Percentiles rank a stretch among this genome's conserved stretches.
These are phyloP conservation scores for Colletotrichum sp. DNA, from an alignment of 2,329 filamentous ascomycete species.

Conservation along the genomic window DNA sequence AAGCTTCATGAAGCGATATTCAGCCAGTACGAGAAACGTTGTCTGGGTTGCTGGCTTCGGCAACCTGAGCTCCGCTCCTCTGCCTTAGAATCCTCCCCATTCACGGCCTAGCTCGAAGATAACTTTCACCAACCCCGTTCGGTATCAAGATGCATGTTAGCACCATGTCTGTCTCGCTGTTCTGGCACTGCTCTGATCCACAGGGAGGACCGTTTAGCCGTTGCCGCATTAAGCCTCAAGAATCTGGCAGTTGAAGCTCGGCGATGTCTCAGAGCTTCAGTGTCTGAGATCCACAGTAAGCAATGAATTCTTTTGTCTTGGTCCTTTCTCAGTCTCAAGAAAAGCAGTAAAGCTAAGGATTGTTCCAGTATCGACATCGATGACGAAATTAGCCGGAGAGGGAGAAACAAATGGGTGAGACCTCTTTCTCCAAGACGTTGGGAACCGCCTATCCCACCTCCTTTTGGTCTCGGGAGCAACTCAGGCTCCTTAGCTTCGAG, in stretches of 20 bases:
- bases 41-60: background rate
- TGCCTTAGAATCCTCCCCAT: background rate
- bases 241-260: background rate
- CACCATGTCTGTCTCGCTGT: background rate
- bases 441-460: too few species aligned
- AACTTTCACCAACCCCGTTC: background rate
- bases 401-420: background rate
- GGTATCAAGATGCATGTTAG: background rate
- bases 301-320: too few species aligned
- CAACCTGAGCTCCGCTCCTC: background rate
- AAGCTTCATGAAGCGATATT: background rate
- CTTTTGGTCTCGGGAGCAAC: too few species aligned
- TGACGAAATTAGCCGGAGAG: fast-evolving
- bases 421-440: too few species aligned
- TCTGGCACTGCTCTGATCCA: background rate
- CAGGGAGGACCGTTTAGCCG: background rate
- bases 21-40: background rate
- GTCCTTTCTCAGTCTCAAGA: background rate
- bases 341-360: background rate
- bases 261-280: background rate
- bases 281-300: background rate
- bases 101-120: background rate
- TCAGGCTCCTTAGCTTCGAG: background rate
- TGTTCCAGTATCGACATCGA: background rate
- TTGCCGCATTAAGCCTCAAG: background rate